phyloP scores from a whole-genome alignment of 495 filamentous ascomycete species.

The Rostrohypoxylon terebratum region DNA sequence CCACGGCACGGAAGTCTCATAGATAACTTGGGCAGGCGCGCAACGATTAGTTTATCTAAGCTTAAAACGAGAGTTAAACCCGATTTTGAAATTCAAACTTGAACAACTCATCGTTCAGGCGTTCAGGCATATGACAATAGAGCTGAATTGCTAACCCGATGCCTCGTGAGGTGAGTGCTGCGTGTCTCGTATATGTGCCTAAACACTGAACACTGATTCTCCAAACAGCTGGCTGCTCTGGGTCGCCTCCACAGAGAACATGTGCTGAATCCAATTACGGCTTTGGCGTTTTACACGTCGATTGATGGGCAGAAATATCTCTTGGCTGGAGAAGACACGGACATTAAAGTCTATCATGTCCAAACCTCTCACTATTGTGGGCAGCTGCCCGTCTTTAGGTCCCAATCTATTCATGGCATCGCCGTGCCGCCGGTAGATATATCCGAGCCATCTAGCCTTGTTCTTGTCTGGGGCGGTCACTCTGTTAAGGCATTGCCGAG shows the following conservation, averaged over 20 bases:
- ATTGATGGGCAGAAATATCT: slow-evolving; percentile 58
- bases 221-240: slow-evolving; percentile 20
- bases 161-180: slow-evolving; percentile 47
- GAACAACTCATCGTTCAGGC: neutral
- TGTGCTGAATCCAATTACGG: slow-evolving; percentile 68
- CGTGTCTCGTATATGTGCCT: neutral
- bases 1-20: neutral
- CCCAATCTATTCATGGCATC: slow-evolving; percentile 79
- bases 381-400: slow-evolving; percentile 65
- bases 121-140: slow-evolving; percentile 31
- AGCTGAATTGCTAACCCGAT: slow-evolving; percentile 29
- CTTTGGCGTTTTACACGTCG: slow-evolving; percentile 61
- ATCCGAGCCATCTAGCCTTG: slow-evolving; percentile 31
- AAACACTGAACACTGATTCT: slow-evolving; percentile 23
- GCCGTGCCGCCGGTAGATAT: slow-evolving; percentile 47
- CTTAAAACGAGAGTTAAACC: neutral
- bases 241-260: slow-evolving; percentile 49
- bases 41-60: neutral
- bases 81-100: neutral
- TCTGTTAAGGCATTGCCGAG: slow-evolving; percentile 49
- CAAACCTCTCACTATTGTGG: slow-evolving; percentile 51
- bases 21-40: neutral
- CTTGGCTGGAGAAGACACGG: slow-evolving; percentile 79
- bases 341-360: slow-evolving; percentile 70
- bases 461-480: slow-evolving; percentile 70